A percentile compares a stretch with the other conserved stretches of the same genome.
Evolutionary conservation across 768 basidiomycete species (phyloP).

Genomic region (Mycena galericulata): DNA sequence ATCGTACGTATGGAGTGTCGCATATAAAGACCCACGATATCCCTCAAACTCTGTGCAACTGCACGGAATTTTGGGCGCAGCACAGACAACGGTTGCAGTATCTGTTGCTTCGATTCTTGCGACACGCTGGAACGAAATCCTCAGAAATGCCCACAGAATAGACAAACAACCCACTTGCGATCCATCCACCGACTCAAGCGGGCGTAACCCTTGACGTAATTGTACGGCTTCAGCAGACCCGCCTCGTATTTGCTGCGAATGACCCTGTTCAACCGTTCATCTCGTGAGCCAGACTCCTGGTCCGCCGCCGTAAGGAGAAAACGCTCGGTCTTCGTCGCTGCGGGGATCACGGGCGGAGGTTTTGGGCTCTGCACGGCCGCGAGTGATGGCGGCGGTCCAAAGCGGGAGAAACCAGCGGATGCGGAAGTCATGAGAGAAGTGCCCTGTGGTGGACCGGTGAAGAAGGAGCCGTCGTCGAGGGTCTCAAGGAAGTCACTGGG

Average conservation of each 20-base stretch:
- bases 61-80: conserved; percentile 88
- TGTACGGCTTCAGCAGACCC: conserved; percentile 93
- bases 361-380: conserved; percentile 25
- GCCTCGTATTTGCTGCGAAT: conserved; percentile 98
- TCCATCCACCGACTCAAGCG: conserved; percentile 96
- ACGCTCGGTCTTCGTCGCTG: conserved; percentile 84
- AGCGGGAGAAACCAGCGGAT: conserved; percentile 41
- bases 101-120: conserved; percentile 91
- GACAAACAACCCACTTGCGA: conserved; percentile 68
- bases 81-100: conserved; percentile 88
- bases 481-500: conserved; percentile 89
- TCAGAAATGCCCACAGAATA: not conserved
- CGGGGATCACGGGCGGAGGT: conserved; percentile 63
- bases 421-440: conserved; percentile 63
- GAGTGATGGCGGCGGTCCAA: conserved; percentile 11
- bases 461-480: conserved; percentile 86
- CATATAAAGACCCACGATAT: conserved; percentile 65
- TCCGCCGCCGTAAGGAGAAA: conserved; percentile 96
- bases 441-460: conserved; percentile 66
- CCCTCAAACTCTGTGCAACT: conserved; percentile 85
- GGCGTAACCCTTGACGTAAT: conserved; percentile 96
- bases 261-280: conserved; percentile 90
- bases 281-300: conserved; percentile 90
- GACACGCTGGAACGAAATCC: conserved; percentile 72
- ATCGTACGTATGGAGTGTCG: not conserved